Evolutionary conservation across 257 asterid species (phyloP), one percentile per base, ranked within the genome.

Genomic region (Przewalskia tangutica): DNA sequence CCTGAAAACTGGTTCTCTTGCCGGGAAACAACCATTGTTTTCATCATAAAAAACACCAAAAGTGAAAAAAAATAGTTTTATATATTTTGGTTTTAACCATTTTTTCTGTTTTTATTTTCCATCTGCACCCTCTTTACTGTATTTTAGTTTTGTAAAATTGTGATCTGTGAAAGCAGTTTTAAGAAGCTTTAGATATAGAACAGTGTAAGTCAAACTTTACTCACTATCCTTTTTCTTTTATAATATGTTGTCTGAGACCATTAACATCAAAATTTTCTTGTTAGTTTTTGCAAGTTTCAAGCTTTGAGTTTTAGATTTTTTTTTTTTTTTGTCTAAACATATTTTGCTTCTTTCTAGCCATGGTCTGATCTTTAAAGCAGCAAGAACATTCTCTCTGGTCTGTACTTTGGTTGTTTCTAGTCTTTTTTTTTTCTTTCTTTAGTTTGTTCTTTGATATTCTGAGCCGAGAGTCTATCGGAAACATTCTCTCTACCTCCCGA

Each of bases 301-400:
- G 71, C 75, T 60, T 80, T 62, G 20, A 60, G 80, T 63, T 68
- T 79, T 1, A 38, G 10, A 51, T 23, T 48, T 79, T 79, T 58
- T 79, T 12, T 38, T 64, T 38, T 64, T 34, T 63, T 63, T 36
- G 18, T 32, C 44, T 44, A 44, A 12, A 18, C 75, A 11, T 55
- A 59, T 18, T 23, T 59, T 23, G 42, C 46, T 79, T 68, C 1
- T 2, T 1, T 46, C n/a, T 38, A 71, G 67, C 48, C 18, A 68
- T 58, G 20, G 62, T 77, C 34, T 71, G 50, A 77, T 78, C 67
- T 58, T 79, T 79, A 62, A 58, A 40, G 11, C 71, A 20, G 55
- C 46, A 63, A 58, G 77, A 44, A 16, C 32, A 79, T 20, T 79
- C 82, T 64, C 5, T 80, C 82, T 79, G 59, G 73, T 79, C 48